phyloP scores from a whole-genome alignment of 495 filamentous ascomycete species.

The Xylaria telfairii region DNA sequence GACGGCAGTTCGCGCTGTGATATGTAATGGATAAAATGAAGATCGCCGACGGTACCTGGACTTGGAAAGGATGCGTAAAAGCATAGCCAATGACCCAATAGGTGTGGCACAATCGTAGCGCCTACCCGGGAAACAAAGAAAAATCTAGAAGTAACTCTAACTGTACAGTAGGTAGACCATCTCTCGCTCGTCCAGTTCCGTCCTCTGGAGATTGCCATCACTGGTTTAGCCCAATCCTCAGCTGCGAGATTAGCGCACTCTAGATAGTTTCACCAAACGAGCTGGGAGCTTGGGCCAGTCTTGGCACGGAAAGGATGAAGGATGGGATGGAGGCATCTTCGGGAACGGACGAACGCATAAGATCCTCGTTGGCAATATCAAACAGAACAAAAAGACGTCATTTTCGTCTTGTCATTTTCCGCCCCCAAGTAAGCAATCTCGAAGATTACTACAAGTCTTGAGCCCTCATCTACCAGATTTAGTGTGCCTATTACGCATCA shows the following conservation, averaged over 20 bases:
- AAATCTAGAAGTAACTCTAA: conserved; percentile 3
- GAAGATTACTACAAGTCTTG: conserved; percentile 13
- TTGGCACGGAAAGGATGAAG: conserved; percentile 8
- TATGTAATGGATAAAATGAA: conserved; percentile 12
- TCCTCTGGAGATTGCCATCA: background rate
- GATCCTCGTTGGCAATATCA: background rate
- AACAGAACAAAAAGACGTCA: background rate
- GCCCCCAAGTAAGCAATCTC: background rate
- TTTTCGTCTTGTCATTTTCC: background rate
- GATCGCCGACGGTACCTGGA: background rate
- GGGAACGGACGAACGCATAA: background rate
- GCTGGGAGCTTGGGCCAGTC: conserved; percentile 36
- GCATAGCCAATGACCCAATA: background rate
- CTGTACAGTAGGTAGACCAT: too few species aligned
- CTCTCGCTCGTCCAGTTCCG: too few species aligned
- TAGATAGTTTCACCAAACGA: conserved; percentile 21
- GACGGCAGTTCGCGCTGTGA: background rate
- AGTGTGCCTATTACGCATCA: background rate
- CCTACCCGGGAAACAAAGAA: background rate
- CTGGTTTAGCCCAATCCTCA: background rate
- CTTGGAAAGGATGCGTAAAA: background rate
- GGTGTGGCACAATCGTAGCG: background rate
- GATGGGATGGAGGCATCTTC: background rate
- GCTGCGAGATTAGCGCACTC: background rate
- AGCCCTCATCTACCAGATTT: background rate